Base-by-base conservation (phyloP, 139 green algal genomes). In the Astrephomene gubernaculifera region DNA sequence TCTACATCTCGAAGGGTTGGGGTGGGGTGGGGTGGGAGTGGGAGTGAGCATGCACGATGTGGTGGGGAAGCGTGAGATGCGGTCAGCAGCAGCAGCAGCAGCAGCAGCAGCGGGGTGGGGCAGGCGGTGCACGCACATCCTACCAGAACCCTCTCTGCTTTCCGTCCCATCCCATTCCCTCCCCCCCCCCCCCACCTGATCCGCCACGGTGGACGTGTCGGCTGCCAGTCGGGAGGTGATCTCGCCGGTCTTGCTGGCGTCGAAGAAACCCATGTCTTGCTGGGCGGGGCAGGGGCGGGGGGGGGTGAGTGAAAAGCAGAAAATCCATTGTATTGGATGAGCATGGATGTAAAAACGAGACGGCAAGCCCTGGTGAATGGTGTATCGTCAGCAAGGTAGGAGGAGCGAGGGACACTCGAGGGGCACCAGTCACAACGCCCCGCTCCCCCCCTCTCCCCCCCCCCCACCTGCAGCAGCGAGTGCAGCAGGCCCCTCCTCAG, bases 191-290 rank as follows among this genome's bases (percentile, higher is more conserved):
- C 71, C 71, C 80, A 96, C 88, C 35, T 94, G 87, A 83, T 97
- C 94, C 0, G 90, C 91, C 22, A 98, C 94, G 0, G 90, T 94
- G 31, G 89, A 93, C 22, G 95, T 97, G 91, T 98, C 96, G 0
- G 94, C 87, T 1, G 89, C 84, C 52, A 98, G 90, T 0, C 96
- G 87, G 67, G 45, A 92, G 81, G 74, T 93, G 69, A 95, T 92
- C 61, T 94, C 90, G 0, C 92, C 96, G 24, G 92, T 96, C 39
- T 91, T 91, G 24, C 85, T 93, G 6, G 79, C 90, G 89, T 97
- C 95, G 67, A 95, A 98, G 83, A 96, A 98, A 0, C 80, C 95
- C 7, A 93, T 86, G 54, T 98, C 96, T 22, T 88, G 73, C 91
- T 97, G 95, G 10, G n/a, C n/a, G n/a, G 39, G 44, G n/a, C 5